Conservation (phyloP, 495 filamentous ascomycete species). For the Trichodelitschia bisporula region DNA sequence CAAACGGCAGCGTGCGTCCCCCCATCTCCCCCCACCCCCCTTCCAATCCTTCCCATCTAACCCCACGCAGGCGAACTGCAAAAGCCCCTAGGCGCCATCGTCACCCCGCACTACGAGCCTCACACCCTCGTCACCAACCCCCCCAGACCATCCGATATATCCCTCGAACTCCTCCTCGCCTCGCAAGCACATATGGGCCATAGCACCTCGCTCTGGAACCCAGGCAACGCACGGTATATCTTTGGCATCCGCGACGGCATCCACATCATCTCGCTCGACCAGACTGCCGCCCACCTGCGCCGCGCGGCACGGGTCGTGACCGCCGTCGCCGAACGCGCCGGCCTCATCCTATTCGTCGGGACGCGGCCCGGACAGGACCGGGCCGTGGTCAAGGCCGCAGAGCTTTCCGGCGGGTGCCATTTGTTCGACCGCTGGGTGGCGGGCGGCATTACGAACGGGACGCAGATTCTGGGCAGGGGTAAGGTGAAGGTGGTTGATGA, state of each 20-base stretch:
- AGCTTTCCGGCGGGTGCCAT: conserved; percentile 58
- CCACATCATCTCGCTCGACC: conserved; percentile 82
- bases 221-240: conserved; percentile 83
- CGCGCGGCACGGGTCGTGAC: conserved; percentile 75
- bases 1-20: no score
- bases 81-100: conserved; percentile 29
- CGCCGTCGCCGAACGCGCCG: conserved; percentile 60
- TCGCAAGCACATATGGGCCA: conserved; percentile 82
- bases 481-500: conserved; percentile 44
- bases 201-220: conserved; percentile 82
- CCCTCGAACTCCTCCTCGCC: conserved; percentile 79
- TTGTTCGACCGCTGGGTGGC: conserved; percentile 88
- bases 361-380: conserved; percentile 56
- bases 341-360: conserved; percentile 76
- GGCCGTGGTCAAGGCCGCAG: conserved; percentile 55
- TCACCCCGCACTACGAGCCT: conserved; percentile 39
- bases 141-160: conserved; percentile 50
- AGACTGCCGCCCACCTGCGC: conserved; percentile 65
- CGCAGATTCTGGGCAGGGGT: conserved; percentile 53
- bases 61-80: no score
- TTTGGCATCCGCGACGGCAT: conserved; percentile 73
- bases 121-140: conserved; percentile 42
- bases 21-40: no score
- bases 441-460: conserved; percentile 75
- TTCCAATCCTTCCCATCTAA: no score